Evolutionary conservation across 345 rosid genomes (phyloP).

Genomic region (Brassica rapa): DNA sequence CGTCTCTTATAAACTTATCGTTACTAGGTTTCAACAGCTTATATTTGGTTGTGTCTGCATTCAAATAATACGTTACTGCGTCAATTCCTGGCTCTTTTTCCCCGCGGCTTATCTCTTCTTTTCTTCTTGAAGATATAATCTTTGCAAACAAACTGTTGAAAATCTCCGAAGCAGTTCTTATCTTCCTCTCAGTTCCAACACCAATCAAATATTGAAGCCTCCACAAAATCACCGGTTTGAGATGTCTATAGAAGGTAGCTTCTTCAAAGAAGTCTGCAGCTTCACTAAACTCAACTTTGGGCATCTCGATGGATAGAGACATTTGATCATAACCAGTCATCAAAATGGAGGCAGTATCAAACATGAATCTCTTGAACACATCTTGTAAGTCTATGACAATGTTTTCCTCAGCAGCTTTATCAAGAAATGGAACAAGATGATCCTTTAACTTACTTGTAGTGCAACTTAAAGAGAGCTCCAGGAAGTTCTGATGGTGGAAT

Average conservation of each 20-base stretch:
- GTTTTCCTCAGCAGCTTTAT: background rate
- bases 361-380: constrained; percentile 37
- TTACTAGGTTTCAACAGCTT: constrained; percentile 4
- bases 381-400: constrained; percentile 35
- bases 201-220: constrained; percentile 20
- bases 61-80: constrained; percentile 14
- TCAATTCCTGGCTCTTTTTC: background rate
- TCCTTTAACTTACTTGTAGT: constrained; percentile 22
- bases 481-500: constrained; percentile 17
- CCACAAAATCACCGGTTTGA: constrained; percentile 13
- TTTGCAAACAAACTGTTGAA: background rate
- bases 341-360: constrained; percentile 30
- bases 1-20: constrained; percentile 43
- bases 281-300: background rate
- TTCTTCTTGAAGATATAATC: constrained; percentile 14
- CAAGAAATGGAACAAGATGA: constrained; percentile 19
- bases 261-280: constrained; percentile 7
- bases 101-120: background rate
- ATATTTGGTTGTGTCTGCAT: constrained; percentile 16
- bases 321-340: constrained; percentile 14
- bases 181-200: background rate
- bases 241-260: background rate
- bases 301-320: constrained; percentile 4
- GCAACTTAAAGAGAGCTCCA: background rate
- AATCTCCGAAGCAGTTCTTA: constrained; percentile 13